A percentile compares a stretch with the other conserved stretches of the same genome.
Conservation (phyloP, 176 grass and related monocot species). For the Guadua angustifolia region DNA sequence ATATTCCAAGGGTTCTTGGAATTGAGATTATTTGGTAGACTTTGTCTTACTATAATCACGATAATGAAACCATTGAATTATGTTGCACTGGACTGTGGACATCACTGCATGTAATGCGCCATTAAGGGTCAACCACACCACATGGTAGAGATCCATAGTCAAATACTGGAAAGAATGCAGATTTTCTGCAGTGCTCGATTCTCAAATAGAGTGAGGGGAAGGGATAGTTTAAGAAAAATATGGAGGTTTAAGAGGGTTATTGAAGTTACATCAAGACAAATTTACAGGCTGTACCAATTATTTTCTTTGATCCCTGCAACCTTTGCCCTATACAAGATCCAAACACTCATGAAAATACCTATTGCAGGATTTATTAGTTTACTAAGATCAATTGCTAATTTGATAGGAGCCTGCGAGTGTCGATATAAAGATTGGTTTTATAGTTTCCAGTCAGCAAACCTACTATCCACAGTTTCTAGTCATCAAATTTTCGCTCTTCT, state of each 20-base stretch:
- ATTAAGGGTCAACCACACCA: neutral
- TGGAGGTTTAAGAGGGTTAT: neutral
- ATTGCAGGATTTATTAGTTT: neutral
- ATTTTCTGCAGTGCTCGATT: conserved; percentile 15
- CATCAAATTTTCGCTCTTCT: neutral
- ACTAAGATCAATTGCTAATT: neutral
- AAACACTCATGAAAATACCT: neutral
- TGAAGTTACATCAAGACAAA: neutral
- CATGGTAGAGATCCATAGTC: neutral
- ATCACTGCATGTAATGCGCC: neutral
- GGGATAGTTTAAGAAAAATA: neutral
- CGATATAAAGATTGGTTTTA: neutral
- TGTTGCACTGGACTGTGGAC: neutral
- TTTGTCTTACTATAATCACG: neutral
- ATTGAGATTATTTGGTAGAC: conserved; percentile 2
- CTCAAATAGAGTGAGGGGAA: neutral
- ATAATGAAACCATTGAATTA: neutral
- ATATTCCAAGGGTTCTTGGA: neutral
- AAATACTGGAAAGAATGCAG: neutral
- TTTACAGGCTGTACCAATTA: neutral
- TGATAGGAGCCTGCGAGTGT: neutral
- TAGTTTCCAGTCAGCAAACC: conserved; percentile 3
- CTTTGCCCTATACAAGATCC: neutral
- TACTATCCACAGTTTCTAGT: neutral
- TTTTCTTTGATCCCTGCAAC: neutral